Base-by-base conservation (phyloP, 805 yeast species). In the Hanseniaspora mollemarum region DNA sequence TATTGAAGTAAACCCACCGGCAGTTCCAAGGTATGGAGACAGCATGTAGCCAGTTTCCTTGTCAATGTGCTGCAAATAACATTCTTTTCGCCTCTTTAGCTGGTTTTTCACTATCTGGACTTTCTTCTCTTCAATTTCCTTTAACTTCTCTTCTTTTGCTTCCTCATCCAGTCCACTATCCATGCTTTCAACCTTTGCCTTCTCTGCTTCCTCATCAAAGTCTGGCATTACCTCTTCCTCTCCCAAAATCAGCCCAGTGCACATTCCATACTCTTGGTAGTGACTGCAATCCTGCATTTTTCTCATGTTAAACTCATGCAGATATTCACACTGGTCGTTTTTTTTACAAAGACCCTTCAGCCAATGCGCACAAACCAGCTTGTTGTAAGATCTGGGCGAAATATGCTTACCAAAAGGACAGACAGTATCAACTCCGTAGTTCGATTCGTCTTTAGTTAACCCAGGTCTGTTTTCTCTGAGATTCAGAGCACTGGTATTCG, bases 281-380 rank as follows among this genome's bases (percentile, higher is more conserved):
- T 86, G 85, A 22, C 87, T 76, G 65, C 99, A 92, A 65, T 92
- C 98, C 2, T 97, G 97, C 94, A 92, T 90, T 66, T 85, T 87
- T 54, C 94, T 73, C 58, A 92, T 68, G 61, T 92, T 90, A 62
- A 88, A 88, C 63, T 92, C 99, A 66, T 92, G 99, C 41, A 92
- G 68, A 60, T 86, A 92, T 69, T 92, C 99, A 66, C 99, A 92
- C 57, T 85, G 86, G 58, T 87, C 95, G 46, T 94, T 94, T 71
- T 90, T 90, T 68, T 92, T 92, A 67, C 99, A 92, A 32, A 92
- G 74, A 0, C 99, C 99, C 57, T 96, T 76, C 32, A 92, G 76
- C 99, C 98, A 92, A 70, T 92, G 96, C 72, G 92, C 90, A 65
- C 98, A 92, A 4, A 92, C 98, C 49, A 92, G 86, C 63, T 83